Conservation (phyloP, 179 eudicot genomes). For the Gypsophila paniculata region DNA sequence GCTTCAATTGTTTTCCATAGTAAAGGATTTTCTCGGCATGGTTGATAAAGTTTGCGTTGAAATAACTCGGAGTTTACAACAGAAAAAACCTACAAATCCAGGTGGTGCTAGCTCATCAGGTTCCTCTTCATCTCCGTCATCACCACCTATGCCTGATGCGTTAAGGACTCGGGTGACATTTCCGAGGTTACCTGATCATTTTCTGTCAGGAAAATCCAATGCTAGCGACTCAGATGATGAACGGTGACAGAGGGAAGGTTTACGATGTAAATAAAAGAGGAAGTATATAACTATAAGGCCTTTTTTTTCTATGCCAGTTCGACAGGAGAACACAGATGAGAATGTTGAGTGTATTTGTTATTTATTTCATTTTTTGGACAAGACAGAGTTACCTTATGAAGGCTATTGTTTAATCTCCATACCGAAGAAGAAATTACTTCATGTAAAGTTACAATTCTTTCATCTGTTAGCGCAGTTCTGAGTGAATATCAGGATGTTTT, state of each 20-base stretch:
- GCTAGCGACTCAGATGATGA: constrained; percentile 57
- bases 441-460: background rate
- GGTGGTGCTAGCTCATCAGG: constrained; percentile 23
- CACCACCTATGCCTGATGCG: constrained; percentile 39
- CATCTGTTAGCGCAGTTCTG: background rate
- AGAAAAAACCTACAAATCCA: constrained; percentile 35
- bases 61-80: constrained; percentile 51
- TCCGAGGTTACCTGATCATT: constrained; percentile 63
- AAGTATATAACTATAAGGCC: constrained; percentile 27
- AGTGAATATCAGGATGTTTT: constrained; percentile 8
- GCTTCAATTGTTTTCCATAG: constrained; percentile 65
- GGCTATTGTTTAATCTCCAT: background rate
- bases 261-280: constrained; percentile 15
- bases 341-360: constrained; percentile 24
- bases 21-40: constrained; percentile 62
- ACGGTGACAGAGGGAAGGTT: constrained; percentile 15
- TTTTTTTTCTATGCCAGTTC: constrained; percentile 16
- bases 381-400: constrained; percentile 9
- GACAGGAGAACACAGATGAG: constrained; percentile 16
- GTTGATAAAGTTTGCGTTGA: constrained; percentile 78
- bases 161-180: constrained; percentile 54
- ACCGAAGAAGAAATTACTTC: background rate
- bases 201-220: constrained; percentile 52
- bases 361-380: constrained; percentile 19
- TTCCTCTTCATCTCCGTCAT: constrained; percentile 22